These are phyloP conservation scores for Erysimum cheiri DNA, from an alignment of 441 rosid species.

Conservation along the genomic window DNA sequence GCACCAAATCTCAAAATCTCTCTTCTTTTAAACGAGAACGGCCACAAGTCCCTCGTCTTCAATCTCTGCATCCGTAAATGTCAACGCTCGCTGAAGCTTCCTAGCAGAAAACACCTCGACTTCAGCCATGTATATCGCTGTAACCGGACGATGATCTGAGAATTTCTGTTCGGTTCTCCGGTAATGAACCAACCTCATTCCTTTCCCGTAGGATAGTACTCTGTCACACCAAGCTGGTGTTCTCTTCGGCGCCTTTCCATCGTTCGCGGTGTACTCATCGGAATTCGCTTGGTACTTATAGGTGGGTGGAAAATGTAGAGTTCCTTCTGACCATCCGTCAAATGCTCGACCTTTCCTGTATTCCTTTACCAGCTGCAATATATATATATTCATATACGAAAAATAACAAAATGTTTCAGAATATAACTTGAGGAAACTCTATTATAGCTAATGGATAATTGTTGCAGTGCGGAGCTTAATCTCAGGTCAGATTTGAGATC, in stretches of 20 bases:
- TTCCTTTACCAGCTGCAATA: slow-evolving; percentile 71
- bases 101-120: slow-evolving; percentile 79
- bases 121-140: slow-evolving; percentile 78
- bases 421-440: background rate
- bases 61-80: slow-evolving; percentile 85
- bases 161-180: slow-evolving; percentile 70
- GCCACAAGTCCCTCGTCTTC: slow-evolving; percentile 58
- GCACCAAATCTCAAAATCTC: slow-evolving; percentile 41
- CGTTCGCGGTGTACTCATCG: slow-evolving; percentile 68
- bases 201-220: slow-evolving; percentile 80
- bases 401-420: background rate
- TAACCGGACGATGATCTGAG: slow-evolving; percentile 97
- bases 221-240: slow-evolving; percentile 99
- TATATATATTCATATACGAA: background rate
- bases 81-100: slow-evolving; percentile 88
- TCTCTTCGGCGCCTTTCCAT: slow-evolving; percentile 75
- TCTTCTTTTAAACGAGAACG: slow-evolving; percentile 24
- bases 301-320: slow-evolving; percentile 79
- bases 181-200: slow-evolving; percentile 76
- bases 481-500: background rate
- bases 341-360: slow-evolving; percentile 78
- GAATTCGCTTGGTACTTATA: slow-evolving; percentile 88
- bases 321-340: slow-evolving; percentile 97
- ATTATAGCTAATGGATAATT: background rate
- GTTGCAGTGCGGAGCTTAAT: background rate